Base-by-base conservation (phyloP, 805 yeast genomes). In the Pichia membranifaciens region DNA sequence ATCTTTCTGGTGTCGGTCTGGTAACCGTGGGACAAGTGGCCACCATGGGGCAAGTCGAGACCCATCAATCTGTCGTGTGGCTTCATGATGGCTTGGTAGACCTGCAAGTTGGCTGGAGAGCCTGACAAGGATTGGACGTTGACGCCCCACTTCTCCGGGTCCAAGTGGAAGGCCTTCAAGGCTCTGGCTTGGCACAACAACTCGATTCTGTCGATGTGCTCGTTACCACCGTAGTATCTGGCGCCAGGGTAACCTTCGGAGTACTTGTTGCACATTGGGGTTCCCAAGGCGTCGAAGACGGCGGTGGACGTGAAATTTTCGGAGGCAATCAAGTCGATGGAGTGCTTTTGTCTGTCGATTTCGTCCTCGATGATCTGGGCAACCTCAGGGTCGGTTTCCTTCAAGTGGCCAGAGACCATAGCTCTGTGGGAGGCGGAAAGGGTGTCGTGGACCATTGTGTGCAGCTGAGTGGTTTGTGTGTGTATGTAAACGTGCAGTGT, bases 201-300 rank as follows among this genome's bases (percentile, higher is more conserved):
- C 74, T 93, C 99, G 66, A 90, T 88, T 69, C 86, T 82, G 74
- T 93, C 99, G 56, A 93, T 93, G 71, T 84, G 84, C 76, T 93
- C 95, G 70, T 93, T 93, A 67, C 98, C 98, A 69, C 99, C 99
- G 68, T 93, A 93, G 76, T 93, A 93, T 70, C 99, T 83, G 54
- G 95, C 97, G 57, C 98, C 98, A 51, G 99, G 99, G 73, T 93
- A 91, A 54, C 99, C 99, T 73, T 93, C 99, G 35, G 97, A 89
- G 74, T 93, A 93, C 76, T 93, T 93, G 81, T 93, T 93, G 68
- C 87, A 87, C 96, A 93, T 88, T 67, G 95, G 96, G 44, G 98
- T 84, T 57, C 99, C 99, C 61, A 91, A 81, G 31, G 95, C 87
- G 63, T 93, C 98, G 73, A 91, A 86, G 41, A 93, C 99, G 37